These are phyloP conservation scores for Zelonia costaricensis DNA, from an alignment of 208 protist genomes.

Conservation along the genomic window DNA sequence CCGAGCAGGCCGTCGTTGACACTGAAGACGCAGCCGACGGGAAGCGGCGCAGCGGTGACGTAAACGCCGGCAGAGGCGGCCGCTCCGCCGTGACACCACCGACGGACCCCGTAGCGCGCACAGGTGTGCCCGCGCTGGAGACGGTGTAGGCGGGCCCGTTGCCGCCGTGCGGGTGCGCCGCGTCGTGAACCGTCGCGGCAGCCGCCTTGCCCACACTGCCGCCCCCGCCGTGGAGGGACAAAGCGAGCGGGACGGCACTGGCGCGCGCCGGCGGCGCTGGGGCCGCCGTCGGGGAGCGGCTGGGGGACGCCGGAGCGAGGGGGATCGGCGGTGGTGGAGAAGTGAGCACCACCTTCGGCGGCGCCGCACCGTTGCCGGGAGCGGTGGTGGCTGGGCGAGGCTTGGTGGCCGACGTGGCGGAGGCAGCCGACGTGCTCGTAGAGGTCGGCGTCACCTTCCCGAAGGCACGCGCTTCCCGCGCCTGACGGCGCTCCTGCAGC, in stretches of 20 bases:
- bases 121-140: background rate
- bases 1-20: conserved; percentile 4
- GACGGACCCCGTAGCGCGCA: background rate
- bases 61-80: background rate
- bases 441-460: background rate
- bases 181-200: no score
- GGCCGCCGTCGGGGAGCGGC: background rate
- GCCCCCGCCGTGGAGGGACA: no score
- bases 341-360: background rate
- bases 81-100: background rate
- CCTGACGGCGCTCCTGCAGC: conserved; percentile 9
- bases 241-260: background rate
- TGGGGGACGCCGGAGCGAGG: background rate
- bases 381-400: background rate
- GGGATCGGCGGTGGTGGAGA: background rate
- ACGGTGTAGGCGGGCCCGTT: background rate
- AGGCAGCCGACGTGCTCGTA: background rate
- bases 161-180: background rate
- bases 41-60: background rate
- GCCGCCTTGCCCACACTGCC: no score
- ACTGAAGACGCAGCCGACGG: conserved; percentile 13
- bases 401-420: no score
- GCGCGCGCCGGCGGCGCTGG: no score
- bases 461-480: background rate
- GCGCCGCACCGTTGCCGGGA: background rate